Evolutionary conservation across 73 alveolate genomes (phyloP), one percentile per base, ranked within the genome.

Genomic region (Tetrahymena malaccensis): DNA sequence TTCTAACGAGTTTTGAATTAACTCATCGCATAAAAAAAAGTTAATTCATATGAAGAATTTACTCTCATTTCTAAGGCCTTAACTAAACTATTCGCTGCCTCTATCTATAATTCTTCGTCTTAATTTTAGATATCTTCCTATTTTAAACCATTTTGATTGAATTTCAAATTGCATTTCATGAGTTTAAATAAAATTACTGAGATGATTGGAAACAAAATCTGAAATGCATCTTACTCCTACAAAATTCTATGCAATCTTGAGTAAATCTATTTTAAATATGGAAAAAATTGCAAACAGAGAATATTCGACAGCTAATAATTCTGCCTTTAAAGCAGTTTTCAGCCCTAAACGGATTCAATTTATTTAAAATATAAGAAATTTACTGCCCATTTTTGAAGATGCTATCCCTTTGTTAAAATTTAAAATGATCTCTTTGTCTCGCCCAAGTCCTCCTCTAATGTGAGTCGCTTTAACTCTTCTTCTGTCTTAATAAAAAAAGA

Each of bases 381-480:
- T 94, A 94, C 96, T 35, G 97, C 97, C 58, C 55, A 93, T 89
- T 95, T 95, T 85, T 95, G 55, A 85, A 95, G 85, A 50, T 93
- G 95, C 84, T 85, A 57, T 21, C 97, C 97, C 93, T 70, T 89
- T 43, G 56, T 43, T 15, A 95, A 85, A 43, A 95, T 95, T 17
- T 89, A 50, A 70, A 84, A 58, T 35, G 97, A 94, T 93, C 97
- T 95, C 43, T 93, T 85, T 43, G 85, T 85, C 85, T 95, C 97
- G 22, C 95, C 94, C 94, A 95, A 43, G 94, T 95, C 85, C 31
- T 95, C 97, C 93, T 95, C 97, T 43, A 95, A 85, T 50, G 97
- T 95, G 56, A 95, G 43, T 85, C 85, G 17, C 43, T 89, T 85
- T 38, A 95, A 94, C 93, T 95, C 97, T 56, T 95, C 97, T 89